Base-by-base conservation (phyloP, 2,329 filamentous ascomycete genomes). In the Tolypocladium sp. region DNA sequence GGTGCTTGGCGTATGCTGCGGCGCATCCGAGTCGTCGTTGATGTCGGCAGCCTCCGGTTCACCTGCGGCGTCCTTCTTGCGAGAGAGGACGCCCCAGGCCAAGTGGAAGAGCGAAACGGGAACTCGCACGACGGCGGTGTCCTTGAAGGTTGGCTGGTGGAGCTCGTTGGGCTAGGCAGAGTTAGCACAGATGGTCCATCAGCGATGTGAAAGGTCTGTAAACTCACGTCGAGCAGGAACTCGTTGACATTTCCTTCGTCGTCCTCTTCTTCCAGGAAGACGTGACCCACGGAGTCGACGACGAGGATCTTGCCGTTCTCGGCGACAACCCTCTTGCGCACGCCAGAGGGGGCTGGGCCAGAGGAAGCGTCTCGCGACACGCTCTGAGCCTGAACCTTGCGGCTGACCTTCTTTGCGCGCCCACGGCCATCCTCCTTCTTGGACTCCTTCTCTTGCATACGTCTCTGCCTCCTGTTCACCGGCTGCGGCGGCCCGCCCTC, bases 291-390 rank as follows among this genome's bases (percentile, higher is more conserved):
- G 0, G 90, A 91, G 74, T 99, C 93, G 4, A 99, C 94, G 59
- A 99, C 88, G 42, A 99, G 79, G 1, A 96, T 82, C 79, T 97
- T 99, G 65, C 94, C 94, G 68, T 99, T 99, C 79, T 96, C 89
- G 2, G 92, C 93, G 33, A 92, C 85, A 20, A 97, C 91, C 41
- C 91, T 83, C 81, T 93, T 96, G 76, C 91, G 91, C 40, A 88
- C 81, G 25, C 92, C 92, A 42, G 86, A 83, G 1, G 90, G 85
- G 57, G 60, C 60, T 33, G 67, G 59, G 13, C 85, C 84, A 58
- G 80, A 73, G 63, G 82, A 79, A 0, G 83, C 82, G 66, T 85
- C 68, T 54, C 66, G 66, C 15, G 73, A 70, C 13, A 62, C 60
- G 44, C 59, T 61, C 60, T 67, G 66, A 54, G 73, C 71, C 60